These are phyloP conservation scores for Metschnikowia borealis DNA, from an alignment of 805 yeast genomes.

Conservation along the genomic window DNA sequence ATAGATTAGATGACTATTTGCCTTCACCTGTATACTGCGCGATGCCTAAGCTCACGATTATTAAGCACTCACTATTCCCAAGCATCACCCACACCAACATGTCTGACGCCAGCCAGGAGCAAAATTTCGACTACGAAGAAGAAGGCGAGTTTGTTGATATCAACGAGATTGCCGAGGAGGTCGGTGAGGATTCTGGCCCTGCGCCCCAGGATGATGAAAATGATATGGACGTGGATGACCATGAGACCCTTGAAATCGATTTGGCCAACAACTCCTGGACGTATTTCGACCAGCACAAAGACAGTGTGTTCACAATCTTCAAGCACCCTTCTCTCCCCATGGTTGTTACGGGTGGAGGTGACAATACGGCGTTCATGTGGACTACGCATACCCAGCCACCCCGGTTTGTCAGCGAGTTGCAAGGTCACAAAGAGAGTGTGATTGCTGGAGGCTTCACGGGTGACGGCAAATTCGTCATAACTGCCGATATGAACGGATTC, in stretches of 20 bases:
- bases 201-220: conserved; percentile 38
- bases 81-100: conserved; percentile 4
- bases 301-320: conserved; percentile 79
- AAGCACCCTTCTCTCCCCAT: conserved; percentile 81
- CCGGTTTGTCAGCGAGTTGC: conserved; percentile 66
- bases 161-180: conserved; percentile 43
- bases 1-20: not conserved
- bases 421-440: conserved; percentile 85
- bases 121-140: conserved; percentile 8
- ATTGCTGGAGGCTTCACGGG: conserved; percentile 76
- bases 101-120: conserved; percentile 15
- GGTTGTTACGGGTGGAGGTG: conserved; percentile 95
- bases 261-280: conserved; percentile 84
- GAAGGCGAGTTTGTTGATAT: conserved; percentile 35
- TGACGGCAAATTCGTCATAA: conserved; percentile 75
- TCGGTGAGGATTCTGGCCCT: conserved; percentile 22
- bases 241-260: conserved; percentile 67
- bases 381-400: conserved; percentile 87
- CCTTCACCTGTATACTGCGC: conserved; percentile 2
- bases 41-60: conserved; percentile 2
- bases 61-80: conserved; percentile 1
- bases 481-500: conserved; percentile 95
- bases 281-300: conserved; percentile 86
- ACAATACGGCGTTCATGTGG: conserved; percentile 86
- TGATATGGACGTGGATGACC: conserved; percentile 34